Evolutionary conservation across 2,329 filamentous ascomycete genomes (phyloP).

Genomic region (Beauveria brongniartii): DNA sequence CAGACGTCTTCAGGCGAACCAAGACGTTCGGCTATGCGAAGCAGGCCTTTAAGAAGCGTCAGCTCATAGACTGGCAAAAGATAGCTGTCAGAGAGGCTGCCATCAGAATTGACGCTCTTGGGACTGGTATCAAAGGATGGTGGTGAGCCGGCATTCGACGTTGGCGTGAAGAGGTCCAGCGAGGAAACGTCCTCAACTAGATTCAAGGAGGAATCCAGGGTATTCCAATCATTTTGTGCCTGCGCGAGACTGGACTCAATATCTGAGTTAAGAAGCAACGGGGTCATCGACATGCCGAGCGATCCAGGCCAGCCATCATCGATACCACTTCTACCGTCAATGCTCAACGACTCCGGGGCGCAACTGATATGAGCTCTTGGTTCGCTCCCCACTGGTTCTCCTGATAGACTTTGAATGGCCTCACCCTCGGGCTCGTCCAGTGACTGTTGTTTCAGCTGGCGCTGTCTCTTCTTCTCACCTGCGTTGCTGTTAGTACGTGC

Average conservation of each 20-base stretch:
- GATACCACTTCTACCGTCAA: conserved; percentile 13
- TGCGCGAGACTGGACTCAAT: background rate
- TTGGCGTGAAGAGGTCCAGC: background rate
- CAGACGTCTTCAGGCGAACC: conserved; percentile 34
- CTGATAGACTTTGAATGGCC: background rate
- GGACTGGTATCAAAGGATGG: conserved; percentile 17
- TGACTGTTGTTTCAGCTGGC: conserved; percentile 18
- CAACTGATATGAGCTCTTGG: background rate
- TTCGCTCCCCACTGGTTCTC: background rate
- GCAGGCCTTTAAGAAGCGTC: conserved; percentile 37
- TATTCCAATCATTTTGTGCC: background rate
- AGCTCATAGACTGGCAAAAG: conserved; percentile 40
- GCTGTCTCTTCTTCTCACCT: conserved; percentile 27
- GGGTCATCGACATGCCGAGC: conserved; percentile 14
- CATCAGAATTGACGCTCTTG: conserved; percentile 15
- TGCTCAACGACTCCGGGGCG: background rate
- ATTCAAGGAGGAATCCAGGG: background rate
- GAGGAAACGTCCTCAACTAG: background rate
- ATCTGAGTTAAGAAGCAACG: conserved; percentile 12
- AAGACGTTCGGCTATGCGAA: conserved; percentile 40
- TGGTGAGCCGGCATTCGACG: conserved; percentile 8
- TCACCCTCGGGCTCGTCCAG: conserved; percentile 5
- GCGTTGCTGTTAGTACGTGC: background rate
- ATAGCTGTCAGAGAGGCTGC: conserved; percentile 37
- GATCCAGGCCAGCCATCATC: conserved; percentile 17